phyloP scores from a whole-genome alignment of 2,329 filamentous ascomycete genomes.

The Dactylellina drechsleri region DNA sequence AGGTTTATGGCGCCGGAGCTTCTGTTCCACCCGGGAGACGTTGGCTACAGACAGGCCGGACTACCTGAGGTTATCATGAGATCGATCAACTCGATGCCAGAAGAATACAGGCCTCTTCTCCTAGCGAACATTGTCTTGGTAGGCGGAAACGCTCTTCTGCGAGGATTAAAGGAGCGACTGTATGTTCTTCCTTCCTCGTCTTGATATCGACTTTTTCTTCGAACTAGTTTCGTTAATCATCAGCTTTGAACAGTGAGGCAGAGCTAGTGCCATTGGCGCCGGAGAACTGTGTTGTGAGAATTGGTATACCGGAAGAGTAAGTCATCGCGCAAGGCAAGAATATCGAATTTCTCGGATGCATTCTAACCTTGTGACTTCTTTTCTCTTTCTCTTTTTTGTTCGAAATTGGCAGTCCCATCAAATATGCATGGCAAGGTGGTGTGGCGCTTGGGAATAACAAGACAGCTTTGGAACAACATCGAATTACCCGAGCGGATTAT shows the following conservation, averaged over 20 bases:
- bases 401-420: conserved; percentile 69
- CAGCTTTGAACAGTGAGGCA: conserved; percentile 64
- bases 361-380: conserved; percentile 25
- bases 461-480: conserved; percentile 71
- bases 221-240: not conserved
- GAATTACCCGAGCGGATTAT: conserved; percentile 90
- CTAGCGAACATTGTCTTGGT: conserved; percentile 89
- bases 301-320: conserved; percentile 73
- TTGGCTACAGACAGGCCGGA: conserved; percentile 84
- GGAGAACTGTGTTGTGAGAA: conserved; percentile 79
- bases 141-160: conserved; percentile 82
- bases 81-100: conserved; percentile 76
- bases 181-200: conserved; percentile 60
- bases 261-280: conserved; percentile 78
- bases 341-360: not conserved
- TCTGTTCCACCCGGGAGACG: conserved; percentile 84
- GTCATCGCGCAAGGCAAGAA: conserved; percentile 46
- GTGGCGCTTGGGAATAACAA: conserved; percentile 77
- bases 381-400: not conserved
- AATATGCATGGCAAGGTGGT: conserved; percentile 86
- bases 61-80: conserved; percentile 85
- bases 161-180: conserved; percentile 82
- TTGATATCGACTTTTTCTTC: not conserved
- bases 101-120: conserved; percentile 84
- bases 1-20: conserved; percentile 90